Evolutionary conservation across 768 basidiomycete genomes (phyloP), one percentile per base, ranked within the genome.

Genomic region (Podaxis sp.): DNA sequence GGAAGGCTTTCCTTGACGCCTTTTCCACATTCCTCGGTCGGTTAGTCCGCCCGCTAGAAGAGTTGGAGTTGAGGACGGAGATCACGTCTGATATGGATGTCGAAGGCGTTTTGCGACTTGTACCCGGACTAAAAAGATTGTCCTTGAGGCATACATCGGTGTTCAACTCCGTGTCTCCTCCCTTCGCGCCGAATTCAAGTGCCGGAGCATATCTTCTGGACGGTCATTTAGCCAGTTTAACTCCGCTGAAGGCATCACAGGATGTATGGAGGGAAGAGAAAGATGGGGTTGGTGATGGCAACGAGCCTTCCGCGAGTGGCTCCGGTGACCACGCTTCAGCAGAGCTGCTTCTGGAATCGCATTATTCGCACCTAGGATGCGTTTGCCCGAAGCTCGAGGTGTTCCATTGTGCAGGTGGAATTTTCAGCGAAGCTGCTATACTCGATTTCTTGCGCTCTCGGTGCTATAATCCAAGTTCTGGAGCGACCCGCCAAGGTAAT

Each of bases 351-450:
- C 28, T 9, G 1, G 33, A 1, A 9, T 33, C 8, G 12, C 0
- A n/a, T 7, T n/a, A 5, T 6, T 13, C 12, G 19, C 12, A 11
- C 5, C 0, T 22, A 2, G 7, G 9, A 52, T 52, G 5, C n/a
- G 49, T 19, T 63, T 33, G 61, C 36, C 58, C 54, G 1, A 55
- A 60, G 4, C 54, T 61, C 26, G 55, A 61, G 39, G 49, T 59
- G 7, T 49, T 63, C 15, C 46, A 49, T 51, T 63, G 54, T 2
- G 15, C 12, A 17, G 48, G 30, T 8, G 55, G 54, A 11, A 8
- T 28, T 22, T 63, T 63, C 49, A 19, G 44, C 3, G 11, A 15
- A 19, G n/a, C 44, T 12, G 28, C 24, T 13, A 52, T 57, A 15
- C 38, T 52, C 5, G 40, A 62, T 8, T 53, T 65, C 36, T n/a